Conservation (phyloP, 805 yeast genomes). For the Suhomyces kilbournensis region DNA sequence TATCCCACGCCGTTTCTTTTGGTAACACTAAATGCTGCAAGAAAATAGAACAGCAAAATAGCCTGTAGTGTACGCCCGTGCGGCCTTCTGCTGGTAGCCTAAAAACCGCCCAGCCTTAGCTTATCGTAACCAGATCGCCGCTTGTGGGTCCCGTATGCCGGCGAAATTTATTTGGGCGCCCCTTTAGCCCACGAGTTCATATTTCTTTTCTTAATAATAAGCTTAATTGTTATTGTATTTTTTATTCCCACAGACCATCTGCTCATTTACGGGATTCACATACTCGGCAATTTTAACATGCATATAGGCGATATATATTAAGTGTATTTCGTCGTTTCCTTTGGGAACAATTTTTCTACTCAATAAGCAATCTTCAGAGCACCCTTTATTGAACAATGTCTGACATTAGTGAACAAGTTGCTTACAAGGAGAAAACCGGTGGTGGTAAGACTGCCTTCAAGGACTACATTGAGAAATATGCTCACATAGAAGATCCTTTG, state of each 20-base stretch:
- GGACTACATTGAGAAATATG: conserved; percentile 74
- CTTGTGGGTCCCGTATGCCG: not conserved
- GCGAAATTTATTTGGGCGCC: not conserved
- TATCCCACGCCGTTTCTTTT: not conserved
- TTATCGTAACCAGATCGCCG: not conserved
- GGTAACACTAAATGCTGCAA: not conserved
- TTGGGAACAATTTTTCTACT: not conserved
- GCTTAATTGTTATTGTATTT: not conserved
- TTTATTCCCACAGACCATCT: not conserved
- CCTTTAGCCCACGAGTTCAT: conserved; percentile 5
- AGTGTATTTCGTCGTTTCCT: not conserved
- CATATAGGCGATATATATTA: not conserved
- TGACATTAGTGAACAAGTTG: conserved; percentile 20
- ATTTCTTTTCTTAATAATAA: conserved; percentile 4
- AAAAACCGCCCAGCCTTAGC: not conserved
- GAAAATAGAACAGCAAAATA: not conserved
- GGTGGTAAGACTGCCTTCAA: conserved; percentile 90
- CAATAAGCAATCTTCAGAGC: not conserved
- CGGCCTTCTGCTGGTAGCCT: not conserved
- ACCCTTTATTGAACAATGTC: conserved; percentile 14
- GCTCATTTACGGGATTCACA: not conserved
- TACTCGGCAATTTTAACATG: not conserved
- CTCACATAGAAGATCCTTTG: conserved; percentile 78
- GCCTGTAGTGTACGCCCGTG: not conserved
- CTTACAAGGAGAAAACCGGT: conserved; percentile 17